Evolutionary conservation across 495 filamentous ascomycete genomes (phyloP), one percentile per base, ranked within the genome.

Genomic region (Aspergillus sparsus): DNA sequence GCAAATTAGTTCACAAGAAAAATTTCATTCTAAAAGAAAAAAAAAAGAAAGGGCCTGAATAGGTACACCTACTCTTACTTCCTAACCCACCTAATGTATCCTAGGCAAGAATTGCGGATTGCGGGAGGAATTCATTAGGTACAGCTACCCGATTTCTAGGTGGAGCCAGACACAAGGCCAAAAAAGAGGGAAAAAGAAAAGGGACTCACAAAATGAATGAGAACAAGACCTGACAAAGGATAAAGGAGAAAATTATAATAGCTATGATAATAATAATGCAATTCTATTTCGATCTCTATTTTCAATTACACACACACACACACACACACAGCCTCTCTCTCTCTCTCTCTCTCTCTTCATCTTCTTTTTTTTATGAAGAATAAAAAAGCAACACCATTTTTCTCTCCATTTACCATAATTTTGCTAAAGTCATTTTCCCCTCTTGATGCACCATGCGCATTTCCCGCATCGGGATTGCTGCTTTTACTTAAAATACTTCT

Each of bases 401-500:
- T 41, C 32, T 50, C 41, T 15, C 31, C 35, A 57, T 36, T 18
- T 58, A 44, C 33, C 27, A 16, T 15, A 47, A 44, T 58, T 57
- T 52, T 27, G 21, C 21, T 27, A 27, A 27, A 27, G 21, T 13
- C 32, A 57, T 49, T 47, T 55, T n/a, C 32, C 57, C 44, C 18
- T 64, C 55, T 62, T 52, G 18, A 53, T 53, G 55, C 55, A 55
- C 42, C 33, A 15, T 46, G 57, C 39, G 49, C 57, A 53, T 53
- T 59, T 53, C 49, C 57, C 49, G 49, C 49, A 46, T 41, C 32
- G 16, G 33, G 12, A 15, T 39, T 39, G 60, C 49, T 32, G 36
- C 18, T 27, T 31, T 51, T 34, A 27, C 33, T 35, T 49, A 47
- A 21, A n/a, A 9, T 44, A 52, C 8, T 46, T 36, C 50, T 51